These are phyloP conservation scores for Neoscytalidium dimidiatum DNA, from an alignment of 2,329 filamentous ascomycete species.

Conservation along the genomic window DNA sequence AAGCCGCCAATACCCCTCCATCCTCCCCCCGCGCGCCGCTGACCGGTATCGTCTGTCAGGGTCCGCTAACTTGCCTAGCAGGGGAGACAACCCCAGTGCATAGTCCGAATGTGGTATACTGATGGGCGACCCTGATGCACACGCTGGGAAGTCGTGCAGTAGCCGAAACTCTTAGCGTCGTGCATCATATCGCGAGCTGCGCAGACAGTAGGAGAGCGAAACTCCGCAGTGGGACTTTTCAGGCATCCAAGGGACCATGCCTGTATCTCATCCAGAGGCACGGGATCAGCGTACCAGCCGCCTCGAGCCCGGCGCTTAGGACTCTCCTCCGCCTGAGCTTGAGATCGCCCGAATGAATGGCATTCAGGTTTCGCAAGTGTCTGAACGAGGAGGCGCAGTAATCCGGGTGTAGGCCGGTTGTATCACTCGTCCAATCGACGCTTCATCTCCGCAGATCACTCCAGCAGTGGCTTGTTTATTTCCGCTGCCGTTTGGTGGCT, in stretches of 20 bases:
- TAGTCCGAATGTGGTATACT: slow-evolving; percentile 8
- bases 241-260: slow-evolving; percentile 6
- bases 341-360: background rate
- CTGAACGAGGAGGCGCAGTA: slow-evolving; percentile 5
- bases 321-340: background rate
- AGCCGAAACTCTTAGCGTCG: slow-evolving; percentile 10
- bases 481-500: background rate
- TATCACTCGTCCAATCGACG: slow-evolving; percentile 10
- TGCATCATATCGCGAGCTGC: slow-evolving; percentile 7
- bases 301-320: background rate
- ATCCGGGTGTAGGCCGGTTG: background rate
- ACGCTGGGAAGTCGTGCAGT: slow-evolving; percentile 7
- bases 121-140: slow-evolving; percentile 10
- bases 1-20: background rate
- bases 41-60: background rate
- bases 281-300: background rate
- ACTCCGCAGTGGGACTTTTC: slow-evolving; percentile 7
- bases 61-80: background rate
- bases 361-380: slow-evolving; percentile 15
- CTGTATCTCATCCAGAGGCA: background rate
- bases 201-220: slow-evolving; percentile 5
- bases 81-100: background rate
- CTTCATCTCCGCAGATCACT: slow-evolving; percentile 5
- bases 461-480: slow-evolving; percentile 3
- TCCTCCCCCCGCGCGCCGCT: background rate